Conservation (phyloP, 2,329 filamentous ascomycete genomes). For the Penicillium paneum region DNA sequence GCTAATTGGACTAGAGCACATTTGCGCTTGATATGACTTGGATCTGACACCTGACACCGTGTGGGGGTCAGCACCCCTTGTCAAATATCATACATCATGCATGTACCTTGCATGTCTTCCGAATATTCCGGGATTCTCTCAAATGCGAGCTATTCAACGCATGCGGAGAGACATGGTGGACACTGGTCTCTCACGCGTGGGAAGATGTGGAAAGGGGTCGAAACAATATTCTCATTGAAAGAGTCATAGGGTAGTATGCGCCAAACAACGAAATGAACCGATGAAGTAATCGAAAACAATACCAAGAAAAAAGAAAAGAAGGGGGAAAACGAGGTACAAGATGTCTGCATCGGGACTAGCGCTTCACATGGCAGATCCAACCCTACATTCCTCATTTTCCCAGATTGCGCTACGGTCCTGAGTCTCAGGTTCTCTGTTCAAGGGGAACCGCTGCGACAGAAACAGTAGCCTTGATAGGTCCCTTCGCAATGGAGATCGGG, state of each 20-base stretch:
- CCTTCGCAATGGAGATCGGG: not conserved
- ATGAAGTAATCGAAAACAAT: not conserved
- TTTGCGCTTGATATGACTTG: slow-evolving; percentile 6
- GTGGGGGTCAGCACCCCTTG: not conserved
- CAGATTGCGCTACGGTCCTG: not conserved
- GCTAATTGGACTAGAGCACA: slow-evolving; percentile 6
- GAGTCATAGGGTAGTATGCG: slow-evolving; percentile 9
- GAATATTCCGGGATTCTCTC: not conserved
- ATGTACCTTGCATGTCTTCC: not conserved
- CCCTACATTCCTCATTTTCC: slow-evolving; percentile 16
- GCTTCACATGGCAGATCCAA: slow-evolving; percentile 12
- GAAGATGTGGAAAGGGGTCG: not conserved
- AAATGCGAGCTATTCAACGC: not conserved
- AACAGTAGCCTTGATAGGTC: slow-evolving; percentile 13
- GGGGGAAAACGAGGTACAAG: not conserved
- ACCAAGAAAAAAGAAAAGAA: not conserved
- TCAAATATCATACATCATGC: not conserved
- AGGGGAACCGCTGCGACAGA: slow-evolving; percentile 20
- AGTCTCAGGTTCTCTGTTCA: slow-evolving; percentile 7
- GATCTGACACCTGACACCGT: not conserved
- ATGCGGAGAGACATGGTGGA: not conserved
- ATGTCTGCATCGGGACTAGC: slow-evolving; percentile 14
- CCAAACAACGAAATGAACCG: not conserved
- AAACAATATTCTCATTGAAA: not conserved
- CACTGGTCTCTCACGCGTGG: not conserved